These are phyloP conservation scores for Debaryomyces tyrocola DNA, from an alignment of 805 yeast species.

Conservation along the genomic window DNA sequence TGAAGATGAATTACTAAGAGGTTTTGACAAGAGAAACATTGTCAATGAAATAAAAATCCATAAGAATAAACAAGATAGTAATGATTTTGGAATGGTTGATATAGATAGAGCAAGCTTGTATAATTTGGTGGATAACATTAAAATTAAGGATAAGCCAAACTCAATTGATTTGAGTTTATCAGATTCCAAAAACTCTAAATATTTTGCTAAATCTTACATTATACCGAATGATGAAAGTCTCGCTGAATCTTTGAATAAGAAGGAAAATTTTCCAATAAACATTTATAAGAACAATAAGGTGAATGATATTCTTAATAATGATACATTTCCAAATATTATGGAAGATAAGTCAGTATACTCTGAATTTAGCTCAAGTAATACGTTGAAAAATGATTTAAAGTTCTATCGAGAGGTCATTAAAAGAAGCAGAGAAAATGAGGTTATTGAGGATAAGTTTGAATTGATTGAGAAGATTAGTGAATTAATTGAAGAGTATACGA, in stretches of 20 bases:
- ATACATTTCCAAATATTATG: slow-evolving; percentile 29
- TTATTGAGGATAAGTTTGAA: slow-evolving; percentile 34
- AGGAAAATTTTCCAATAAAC: slow-evolving; percentile 5
- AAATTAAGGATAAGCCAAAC: background rate
- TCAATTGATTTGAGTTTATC: slow-evolving; percentile 5
- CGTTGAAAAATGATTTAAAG: slow-evolving; percentile 26
- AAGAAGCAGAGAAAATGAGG: slow-evolving; percentile 16
- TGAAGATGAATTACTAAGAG: slow-evolving; percentile 41
- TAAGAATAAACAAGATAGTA: slow-evolving; percentile 1
- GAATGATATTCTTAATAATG: slow-evolving; percentile 21
- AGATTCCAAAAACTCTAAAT: background rate
- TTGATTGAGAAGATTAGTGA: slow-evolving; percentile 33
- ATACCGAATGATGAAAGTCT: slow-evolving; percentile 2
- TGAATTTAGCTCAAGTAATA: slow-evolving; percentile 24
- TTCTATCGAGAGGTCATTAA: slow-evolving; percentile 21
- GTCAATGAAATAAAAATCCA: slow-evolving; percentile 37
- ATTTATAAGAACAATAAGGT: slow-evolving; percentile 11
- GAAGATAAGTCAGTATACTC: slow-evolving; percentile 8
- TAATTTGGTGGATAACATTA: background rate
- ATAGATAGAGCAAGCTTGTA: slow-evolving; percentile 3
- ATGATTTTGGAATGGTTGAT: slow-evolving; percentile 8
- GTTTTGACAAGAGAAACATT: slow-evolving; percentile 47
- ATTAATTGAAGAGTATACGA: slow-evolving; percentile 31
- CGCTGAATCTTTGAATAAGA: background rate
- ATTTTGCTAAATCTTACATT: slow-evolving; percentile 11